phyloP scores from a whole-genome alignment of 257 asterid genomes.

The Jaltomata sinuosa region DNA sequence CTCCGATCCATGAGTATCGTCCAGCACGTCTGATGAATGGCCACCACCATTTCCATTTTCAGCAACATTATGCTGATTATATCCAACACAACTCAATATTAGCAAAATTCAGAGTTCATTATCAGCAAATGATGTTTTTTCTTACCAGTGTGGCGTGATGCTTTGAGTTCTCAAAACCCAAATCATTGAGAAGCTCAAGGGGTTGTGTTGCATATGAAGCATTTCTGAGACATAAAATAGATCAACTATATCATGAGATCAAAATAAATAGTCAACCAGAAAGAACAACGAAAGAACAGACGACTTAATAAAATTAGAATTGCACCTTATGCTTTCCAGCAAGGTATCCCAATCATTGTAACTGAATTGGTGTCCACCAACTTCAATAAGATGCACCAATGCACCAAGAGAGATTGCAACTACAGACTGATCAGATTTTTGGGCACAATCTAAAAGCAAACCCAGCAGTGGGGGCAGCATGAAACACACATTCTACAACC shows the following conservation, averaged over 20 bases:
- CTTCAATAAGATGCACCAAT: constrained; percentile 91
- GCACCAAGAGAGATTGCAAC: constrained; percentile 97
- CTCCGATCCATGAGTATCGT: constrained; percentile 38
- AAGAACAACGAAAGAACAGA: neutral
- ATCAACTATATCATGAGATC: constrained; percentile 8
- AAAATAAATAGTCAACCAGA: neutral
- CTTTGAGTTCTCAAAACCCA: constrained; percentile 67
- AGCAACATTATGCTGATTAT: constrained; percentile 23
- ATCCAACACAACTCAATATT: constrained; percentile 23
- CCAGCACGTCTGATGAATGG: constrained; percentile 15
- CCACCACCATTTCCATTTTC: constrained; percentile 39
- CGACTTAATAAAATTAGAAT: constrained; percentile 5
- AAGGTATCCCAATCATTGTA: constrained; percentile 91
- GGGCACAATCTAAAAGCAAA: constrained; percentile 95
- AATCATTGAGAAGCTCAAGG: constrained; percentile 89
- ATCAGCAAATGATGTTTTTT: constrained; percentile 36
- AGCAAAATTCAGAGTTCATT: constrained; percentile 12
- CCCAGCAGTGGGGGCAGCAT: constrained; percentile 94
- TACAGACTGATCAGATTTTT: constrained; percentile 89
- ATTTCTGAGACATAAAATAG: constrained; percentile 54
- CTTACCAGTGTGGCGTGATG: constrained; percentile 30
- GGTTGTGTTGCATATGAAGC: constrained; percentile 96
- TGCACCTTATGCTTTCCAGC: constrained; percentile 83
- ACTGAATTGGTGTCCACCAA: constrained; percentile 98
- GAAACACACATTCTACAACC: constrained; percentile 86